Evolutionary conservation across 2,329 filamentous ascomycete species (phyloP).

Genomic region (Talaromyces albobiverticillius): DNA sequence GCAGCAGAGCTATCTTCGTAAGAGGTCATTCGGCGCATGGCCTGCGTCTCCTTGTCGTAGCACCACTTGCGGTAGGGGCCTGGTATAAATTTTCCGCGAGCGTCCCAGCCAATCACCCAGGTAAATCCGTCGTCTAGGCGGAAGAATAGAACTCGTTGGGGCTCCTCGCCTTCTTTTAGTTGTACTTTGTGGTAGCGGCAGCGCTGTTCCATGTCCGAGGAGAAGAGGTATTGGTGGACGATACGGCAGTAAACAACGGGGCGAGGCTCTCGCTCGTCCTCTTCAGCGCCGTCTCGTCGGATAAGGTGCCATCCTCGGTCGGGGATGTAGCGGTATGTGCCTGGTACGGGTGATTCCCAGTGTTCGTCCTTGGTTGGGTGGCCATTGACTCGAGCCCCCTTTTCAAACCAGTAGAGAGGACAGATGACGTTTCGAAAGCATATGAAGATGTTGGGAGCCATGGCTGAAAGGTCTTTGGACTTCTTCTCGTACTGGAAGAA

Average conservation of each 20-base stretch:
- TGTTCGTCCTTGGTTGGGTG: conserved; percentile 44
- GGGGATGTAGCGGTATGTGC: conserved; percentile 50
- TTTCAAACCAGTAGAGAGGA: conserved; percentile 50
- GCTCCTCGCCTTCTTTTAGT: conserved; percentile 35
- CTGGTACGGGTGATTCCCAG: conserved; percentile 48
- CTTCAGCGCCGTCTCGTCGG: conserved; percentile 33
- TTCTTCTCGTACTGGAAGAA: not conserved
- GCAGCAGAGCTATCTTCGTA: conserved; percentile 34
- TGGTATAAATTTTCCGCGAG: conserved; percentile 48
- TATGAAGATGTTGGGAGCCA: conserved; percentile 52
- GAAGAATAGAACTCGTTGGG: conserved; percentile 46
- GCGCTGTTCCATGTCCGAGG: conserved; percentile 47
- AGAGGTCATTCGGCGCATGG: conserved; percentile 33
- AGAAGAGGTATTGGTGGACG: conserved; percentile 48
- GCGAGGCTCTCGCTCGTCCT: conserved; percentile 26
- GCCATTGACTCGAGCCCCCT: conserved; percentile 35
- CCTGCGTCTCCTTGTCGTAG: conserved; percentile 39
- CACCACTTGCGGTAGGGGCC: conserved; percentile 51
- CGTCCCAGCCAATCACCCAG: conserved; percentile 52
- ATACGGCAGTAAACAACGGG: conserved; percentile 49
- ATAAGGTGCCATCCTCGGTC: conserved; percentile 51
- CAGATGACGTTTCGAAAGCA: conserved; percentile 48
- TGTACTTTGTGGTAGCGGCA: conserved; percentile 43
- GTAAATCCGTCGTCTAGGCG: conserved; percentile 47
- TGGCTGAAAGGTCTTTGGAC: conserved; percentile 22